Conservation (phyloP, 2,329 filamentous ascomycete genomes). For the Penicillium palitans region DNA sequence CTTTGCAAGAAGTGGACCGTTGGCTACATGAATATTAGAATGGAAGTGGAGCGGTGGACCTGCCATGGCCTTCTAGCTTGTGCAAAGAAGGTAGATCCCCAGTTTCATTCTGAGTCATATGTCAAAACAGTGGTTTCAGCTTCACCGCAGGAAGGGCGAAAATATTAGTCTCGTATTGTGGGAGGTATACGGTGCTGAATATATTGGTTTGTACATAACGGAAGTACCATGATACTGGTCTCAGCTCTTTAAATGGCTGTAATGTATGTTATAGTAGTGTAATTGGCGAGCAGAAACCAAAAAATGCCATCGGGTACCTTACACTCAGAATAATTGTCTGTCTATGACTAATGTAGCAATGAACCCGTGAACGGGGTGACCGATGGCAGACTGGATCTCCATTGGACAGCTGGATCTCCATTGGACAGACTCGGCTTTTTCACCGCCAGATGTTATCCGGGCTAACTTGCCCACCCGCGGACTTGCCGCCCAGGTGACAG, state of each 20-base stretch:
- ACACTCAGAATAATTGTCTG: not conserved
- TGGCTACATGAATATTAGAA: not conserved
- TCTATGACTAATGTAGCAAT: constrained; percentile 4
- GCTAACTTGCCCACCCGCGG: constrained; percentile 3
- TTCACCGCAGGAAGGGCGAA: constrained; percentile 2
- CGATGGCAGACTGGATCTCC: constrained; percentile 11
- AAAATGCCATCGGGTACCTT: constrained; percentile 2
- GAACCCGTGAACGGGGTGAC: constrained; percentile 2
- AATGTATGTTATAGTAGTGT: not conserved
- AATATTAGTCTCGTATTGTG: not conserved
- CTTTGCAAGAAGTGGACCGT: not conserved
- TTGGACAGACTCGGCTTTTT: constrained; percentile 20
- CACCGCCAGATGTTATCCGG: constrained; percentile 23
- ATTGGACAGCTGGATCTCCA: constrained; percentile 23
- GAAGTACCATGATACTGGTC: not conserved
- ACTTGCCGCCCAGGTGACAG: constrained; percentile 15
- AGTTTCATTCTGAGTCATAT: constrained; percentile 13
- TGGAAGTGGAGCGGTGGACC: constrained; percentile 8
- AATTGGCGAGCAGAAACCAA: not conserved
- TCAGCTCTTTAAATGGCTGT: not conserved
- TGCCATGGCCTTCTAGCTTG: constrained; percentile 11
- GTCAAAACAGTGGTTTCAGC: constrained; percentile 1
- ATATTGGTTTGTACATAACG: not conserved
- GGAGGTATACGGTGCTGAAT: not conserved
- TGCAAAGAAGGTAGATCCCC: constrained; percentile 8